Evolutionary conservation across 192 early-diverging fungal species (phyloP).

Genomic region (Cetraspora pellucida): DNA sequence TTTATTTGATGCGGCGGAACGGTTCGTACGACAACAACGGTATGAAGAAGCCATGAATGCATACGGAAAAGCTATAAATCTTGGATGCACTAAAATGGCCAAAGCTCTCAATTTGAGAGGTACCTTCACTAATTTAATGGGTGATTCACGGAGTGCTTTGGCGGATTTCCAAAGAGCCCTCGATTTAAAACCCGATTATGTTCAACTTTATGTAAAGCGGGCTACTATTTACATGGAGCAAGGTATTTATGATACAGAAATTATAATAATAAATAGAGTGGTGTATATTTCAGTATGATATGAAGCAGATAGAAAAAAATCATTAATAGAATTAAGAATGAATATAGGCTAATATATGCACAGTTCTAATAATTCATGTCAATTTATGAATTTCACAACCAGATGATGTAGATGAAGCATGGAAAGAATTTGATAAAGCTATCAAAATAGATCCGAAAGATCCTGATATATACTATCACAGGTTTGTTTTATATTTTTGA

Average conservation of each 20-base stretch:
- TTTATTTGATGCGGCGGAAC: slow-evolving; percentile 60
- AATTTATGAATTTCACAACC: background rate
- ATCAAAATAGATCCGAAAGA: slow-evolving; percentile 67
- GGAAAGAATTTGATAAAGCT: slow-evolving; percentile 72
- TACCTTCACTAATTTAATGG: slow-evolving; percentile 87
- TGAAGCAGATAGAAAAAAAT: background rate
- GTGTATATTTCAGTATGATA: background rate
- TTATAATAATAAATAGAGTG: too few species aligned
- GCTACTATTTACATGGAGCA: slow-evolving; percentile 92
- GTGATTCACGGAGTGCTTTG: slow-evolving; percentile 73
- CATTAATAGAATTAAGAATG: background rate
- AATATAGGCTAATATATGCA: too few species aligned
- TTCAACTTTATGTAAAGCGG: slow-evolving; percentile 86
- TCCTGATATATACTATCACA: slow-evolving; percentile 92
- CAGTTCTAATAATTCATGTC: background rate
- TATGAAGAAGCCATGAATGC: slow-evolving; percentile 65
- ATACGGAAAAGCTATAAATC: slow-evolving; percentile 67
- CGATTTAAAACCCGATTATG: slow-evolving; percentile 72
- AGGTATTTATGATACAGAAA: slow-evolving; percentile 38
- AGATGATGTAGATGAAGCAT: slow-evolving; percentile 60
- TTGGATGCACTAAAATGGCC: slow-evolving; percentile 56
- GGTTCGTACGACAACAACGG: slow-evolving; percentile 50
- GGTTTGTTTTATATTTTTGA: slow-evolving; percentile 33
- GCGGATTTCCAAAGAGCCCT: slow-evolving; percentile 80
- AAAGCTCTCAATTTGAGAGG: slow-evolving; percentile 84